Evolutionary conservation across 2,329 filamentous ascomycete genomes (phyloP).

Genomic region (Epichloe uncinata): DNA sequence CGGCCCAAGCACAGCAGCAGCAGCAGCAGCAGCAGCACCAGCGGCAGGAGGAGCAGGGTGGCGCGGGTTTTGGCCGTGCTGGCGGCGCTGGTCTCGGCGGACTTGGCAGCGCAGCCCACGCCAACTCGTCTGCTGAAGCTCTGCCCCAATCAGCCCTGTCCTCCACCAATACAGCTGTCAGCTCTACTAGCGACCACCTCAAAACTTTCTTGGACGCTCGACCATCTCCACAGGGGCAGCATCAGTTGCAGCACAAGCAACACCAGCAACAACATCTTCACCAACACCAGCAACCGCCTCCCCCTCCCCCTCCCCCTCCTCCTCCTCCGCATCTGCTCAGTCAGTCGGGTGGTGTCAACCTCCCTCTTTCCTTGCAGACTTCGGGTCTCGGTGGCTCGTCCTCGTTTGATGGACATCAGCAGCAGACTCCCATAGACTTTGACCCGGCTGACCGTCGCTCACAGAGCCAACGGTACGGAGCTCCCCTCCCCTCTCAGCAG

Average conservation of each 20-base stretch:
- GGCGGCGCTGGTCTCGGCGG: background rate
- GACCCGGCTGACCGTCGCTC: constrained; percentile 30
- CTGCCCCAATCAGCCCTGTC: constrained; percentile 34
- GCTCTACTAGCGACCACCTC: constrained; percentile 29
- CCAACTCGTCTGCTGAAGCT: constrained; percentile 18
- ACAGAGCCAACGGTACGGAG: constrained; percentile 36
- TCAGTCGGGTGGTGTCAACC: constrained; percentile 16
- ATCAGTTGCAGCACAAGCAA: constrained; percentile 9
- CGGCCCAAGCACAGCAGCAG: constrained; percentile 5
- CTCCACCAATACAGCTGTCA: constrained; percentile 26
- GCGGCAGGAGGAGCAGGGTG: background rate
- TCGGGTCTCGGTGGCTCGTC: constrained; percentile 12
- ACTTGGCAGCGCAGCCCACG: constrained; percentile 9
- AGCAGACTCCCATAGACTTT: constrained; percentile 26
- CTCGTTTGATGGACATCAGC: constrained; percentile 22
- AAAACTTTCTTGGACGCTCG: constrained; percentile 25
- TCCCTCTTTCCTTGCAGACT: constrained; percentile 19
- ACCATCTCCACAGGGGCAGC: constrained; percentile 11
- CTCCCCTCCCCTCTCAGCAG: constrained; percentile 10
- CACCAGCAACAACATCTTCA: constrained; percentile 16
- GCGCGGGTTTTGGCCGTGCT: background rate
- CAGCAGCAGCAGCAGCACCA: background rate
- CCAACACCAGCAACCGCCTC: constrained; percentile 16
- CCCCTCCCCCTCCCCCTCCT: constrained; percentile 14
- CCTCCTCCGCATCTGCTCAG: constrained; percentile 20